Evolutionary conservation across 257 asterid species (phyloP).

Genomic region (Petrea volubilis): DNA sequence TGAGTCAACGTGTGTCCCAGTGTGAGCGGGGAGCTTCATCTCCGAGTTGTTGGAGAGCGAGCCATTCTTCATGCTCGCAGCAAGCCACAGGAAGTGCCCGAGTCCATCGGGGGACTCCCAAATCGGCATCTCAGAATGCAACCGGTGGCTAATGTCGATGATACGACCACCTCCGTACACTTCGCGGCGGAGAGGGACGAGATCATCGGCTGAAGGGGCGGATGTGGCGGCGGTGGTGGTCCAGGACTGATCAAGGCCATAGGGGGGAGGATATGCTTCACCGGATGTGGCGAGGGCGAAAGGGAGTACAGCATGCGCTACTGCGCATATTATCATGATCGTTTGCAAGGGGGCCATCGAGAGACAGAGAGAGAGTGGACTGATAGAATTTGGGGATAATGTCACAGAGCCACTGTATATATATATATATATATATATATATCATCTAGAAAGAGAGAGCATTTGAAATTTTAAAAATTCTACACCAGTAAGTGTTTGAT

Average conservation of each 20-base stretch:
- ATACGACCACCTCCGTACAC: conserved; percentile 84
- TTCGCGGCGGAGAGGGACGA: conserved; percentile 71
- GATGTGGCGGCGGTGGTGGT: conserved; percentile 4
- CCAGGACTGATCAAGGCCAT: conserved; percentile 50
- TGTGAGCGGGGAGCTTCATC: conserved; percentile 82
- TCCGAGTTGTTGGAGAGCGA: conserved; percentile 79
- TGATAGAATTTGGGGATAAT: conserved; percentile 1
- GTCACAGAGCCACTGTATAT: background rate
- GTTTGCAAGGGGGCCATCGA: conserved; percentile 20
- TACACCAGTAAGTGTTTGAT: too few species aligned
- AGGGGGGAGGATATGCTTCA: conserved; percentile 71
- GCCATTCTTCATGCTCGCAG: conserved; percentile 84
- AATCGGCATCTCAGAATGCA: conserved; percentile 66
- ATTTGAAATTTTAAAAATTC: too few species aligned
- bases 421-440: too few species aligned
- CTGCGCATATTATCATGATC: conserved; percentile 36
- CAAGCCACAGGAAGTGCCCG: conserved; percentile 76
- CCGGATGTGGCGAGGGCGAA: conserved; percentile 32
- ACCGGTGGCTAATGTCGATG: conserved; percentile 78
- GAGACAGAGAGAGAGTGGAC: background rate
- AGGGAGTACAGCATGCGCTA: conserved; percentile 24
- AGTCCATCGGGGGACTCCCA: conserved; percentile 73
- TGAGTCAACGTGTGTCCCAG: conserved; percentile 97
- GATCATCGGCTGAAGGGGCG: conserved; percentile 26
- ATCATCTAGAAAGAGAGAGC: too few species aligned